A percentile compares a stretch with the other conserved stretches of the same genome.
Evolutionary conservation across 78 protist species (phyloP).

Genomic region (Creolimax fragrantissima): DNA sequence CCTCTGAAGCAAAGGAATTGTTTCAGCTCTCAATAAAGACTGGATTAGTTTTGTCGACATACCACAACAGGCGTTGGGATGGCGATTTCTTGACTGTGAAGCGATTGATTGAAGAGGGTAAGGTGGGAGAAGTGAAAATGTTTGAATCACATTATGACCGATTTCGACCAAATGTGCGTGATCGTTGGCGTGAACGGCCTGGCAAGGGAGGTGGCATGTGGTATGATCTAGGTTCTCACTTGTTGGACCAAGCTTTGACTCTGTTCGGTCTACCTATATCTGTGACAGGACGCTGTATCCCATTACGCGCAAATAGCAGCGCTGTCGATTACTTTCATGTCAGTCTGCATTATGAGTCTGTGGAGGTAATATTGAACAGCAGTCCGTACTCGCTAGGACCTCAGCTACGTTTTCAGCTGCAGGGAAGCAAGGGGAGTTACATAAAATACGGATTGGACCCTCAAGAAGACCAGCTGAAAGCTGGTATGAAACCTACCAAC

Average conservation of each 20-base stretch:
- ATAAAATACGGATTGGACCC: not conserved
- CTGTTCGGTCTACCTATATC: not conserved
- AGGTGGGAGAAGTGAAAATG: not conserved
- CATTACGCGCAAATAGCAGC: not conserved
- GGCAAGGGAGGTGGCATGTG: not conserved
- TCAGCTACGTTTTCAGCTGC: not conserved
- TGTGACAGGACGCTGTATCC: not conserved
- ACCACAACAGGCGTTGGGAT: slow-evolving; percentile 9
- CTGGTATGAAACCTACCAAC: not conserved
- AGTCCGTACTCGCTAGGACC: not conserved
- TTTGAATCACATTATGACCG: not conserved
- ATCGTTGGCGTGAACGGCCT: not conserved
- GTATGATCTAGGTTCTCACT: slow-evolving; percentile 1
- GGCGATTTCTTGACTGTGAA: slow-evolving; percentile 6
- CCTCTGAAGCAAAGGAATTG: not conserved
- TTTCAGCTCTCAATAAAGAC: not conserved
- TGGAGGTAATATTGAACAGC: not conserved
- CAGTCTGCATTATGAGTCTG: not conserved
- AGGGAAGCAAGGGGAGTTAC: not conserved
- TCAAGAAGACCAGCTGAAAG: not conserved
- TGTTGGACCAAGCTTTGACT: slow-evolving; percentile 1
- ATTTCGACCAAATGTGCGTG: not conserved
- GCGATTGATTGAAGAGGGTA: not conserved
- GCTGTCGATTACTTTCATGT: not conserved
- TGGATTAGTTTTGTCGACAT: not conserved